Base-by-base conservation (phyloP, 1,139 yeast genomes). In the Sugiyamaella neomexicana region DNA sequence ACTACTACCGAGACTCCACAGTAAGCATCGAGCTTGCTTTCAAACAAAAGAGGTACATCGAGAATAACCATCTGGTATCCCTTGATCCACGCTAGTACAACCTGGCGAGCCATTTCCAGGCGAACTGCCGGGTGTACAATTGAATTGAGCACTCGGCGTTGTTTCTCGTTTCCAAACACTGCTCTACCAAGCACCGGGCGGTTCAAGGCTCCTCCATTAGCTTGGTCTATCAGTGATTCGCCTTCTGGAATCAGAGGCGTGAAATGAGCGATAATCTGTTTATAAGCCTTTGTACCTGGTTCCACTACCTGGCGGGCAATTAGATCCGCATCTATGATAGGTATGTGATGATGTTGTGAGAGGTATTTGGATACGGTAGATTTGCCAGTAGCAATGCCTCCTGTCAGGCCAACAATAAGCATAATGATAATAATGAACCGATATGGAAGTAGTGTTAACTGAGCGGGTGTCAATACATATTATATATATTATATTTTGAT, bases 381-480 rank as follows among this genome's bases (percentile, higher is more conserved):
- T 68, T 95, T 95, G 1, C 99, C 99, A 4, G 95, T 80, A 8
- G 97, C 96, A 52, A 93, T 93, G 0, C 97, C 97, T 0, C 99
- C 99, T 0, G 99, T 93, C 25, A 93, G 78, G 0, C 99, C 99
- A 8, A 95, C 80, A 36, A 93, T 80, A 52, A 93, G 80, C 99
- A 93, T 93, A 20, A n/a, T 39, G 43, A n/a, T n/a, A n/a, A n/a
- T n/a, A n/a, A n/a, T n/a, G n/a, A n/a, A n/a, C n/a, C n/a, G n/a
- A n/a, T n/a, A n/a, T n/a, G n/a, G n/a, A n/a, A n/a, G n/a, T n/a
- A n/a, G n/a, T n/a, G n/a, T n/a, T n/a, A n/a, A n/a, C n/a, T n/a
- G n/a, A n/a, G n/a, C n/a, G n/a, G n/a, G n/a, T n/a, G n/a, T n/a
- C n/a, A n/a, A n/a, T n/a, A n/a, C n/a, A n/a, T n/a, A n/a, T n/a